These are phyloP conservation scores for Syzygium aqueum DNA, from an alignment of 345 rosid species.

Conservation along the genomic window DNA sequence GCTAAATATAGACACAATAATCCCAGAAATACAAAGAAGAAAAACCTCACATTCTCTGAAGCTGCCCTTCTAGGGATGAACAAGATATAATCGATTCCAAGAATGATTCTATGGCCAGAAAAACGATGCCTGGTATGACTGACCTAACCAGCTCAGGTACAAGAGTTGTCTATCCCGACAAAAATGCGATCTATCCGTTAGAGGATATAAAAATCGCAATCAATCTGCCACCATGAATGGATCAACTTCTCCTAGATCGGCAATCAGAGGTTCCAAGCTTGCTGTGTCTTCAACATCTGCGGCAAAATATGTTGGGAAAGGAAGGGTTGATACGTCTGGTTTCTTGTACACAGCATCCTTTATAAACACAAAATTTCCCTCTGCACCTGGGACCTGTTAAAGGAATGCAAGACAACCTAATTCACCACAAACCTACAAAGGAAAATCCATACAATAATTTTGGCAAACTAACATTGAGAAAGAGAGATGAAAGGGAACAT, in stretches of 20 bases:
- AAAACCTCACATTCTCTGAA: background rate
- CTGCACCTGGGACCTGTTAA: constrained; percentile 80
- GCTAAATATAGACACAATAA: background rate
- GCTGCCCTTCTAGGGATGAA: background rate
- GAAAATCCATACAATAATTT: background rate
- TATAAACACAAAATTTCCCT: constrained; percentile 85
- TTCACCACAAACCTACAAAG: background rate
- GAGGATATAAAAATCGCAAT: background rate
- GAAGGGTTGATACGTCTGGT: constrained; percentile 64
- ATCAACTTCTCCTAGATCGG: constrained; percentile 81
- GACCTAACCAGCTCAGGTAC: background rate
- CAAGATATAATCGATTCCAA: background rate
- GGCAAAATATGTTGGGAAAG: constrained; percentile 77
- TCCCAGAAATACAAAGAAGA: background rate
- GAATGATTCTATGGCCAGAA: background rate
- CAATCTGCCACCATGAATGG: constrained; percentile 78
- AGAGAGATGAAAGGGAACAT: constrained; percentile 14
- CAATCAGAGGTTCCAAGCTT: constrained; percentile 44
- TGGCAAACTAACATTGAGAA: background rate
- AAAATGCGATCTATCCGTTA: background rate
- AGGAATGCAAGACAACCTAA: background rate
- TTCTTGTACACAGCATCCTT: constrained; percentile 75
- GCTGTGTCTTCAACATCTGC: constrained; percentile 50
- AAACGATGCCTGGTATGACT: background rate
- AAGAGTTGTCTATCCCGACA: background rate